Conservation (phyloP, 139 green algal species). For the Chlamydomonas incerta region DNA sequence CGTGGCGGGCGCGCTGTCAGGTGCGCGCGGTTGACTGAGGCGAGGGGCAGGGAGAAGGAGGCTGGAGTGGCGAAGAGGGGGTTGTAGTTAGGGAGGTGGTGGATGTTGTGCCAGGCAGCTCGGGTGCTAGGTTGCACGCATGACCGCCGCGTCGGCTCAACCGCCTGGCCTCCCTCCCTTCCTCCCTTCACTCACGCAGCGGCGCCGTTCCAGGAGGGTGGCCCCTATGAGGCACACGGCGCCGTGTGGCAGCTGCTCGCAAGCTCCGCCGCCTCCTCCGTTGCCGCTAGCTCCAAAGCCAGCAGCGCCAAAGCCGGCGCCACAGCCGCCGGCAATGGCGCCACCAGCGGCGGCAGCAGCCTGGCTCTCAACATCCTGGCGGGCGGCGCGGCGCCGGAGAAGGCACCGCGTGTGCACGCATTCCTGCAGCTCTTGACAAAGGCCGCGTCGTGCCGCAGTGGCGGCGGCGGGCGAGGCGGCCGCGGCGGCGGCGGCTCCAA, state of each 20-base stretch:
- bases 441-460: conserved; percentile 9
- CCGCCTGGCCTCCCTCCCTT: too few species aligned
- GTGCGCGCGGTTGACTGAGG: background rate
- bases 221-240: conserved; percentile 50
- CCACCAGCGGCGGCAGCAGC: background rate
- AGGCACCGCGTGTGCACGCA: conserved; percentile 30
- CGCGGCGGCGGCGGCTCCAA: background rate
- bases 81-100: too few species aligned
- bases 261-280: too few species aligned
- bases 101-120: too few species aligned
- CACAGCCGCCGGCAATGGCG: too few species aligned
- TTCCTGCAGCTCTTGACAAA: conserved; percentile 31
- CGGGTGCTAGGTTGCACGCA: too few species aligned
- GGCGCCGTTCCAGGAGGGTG: background rate
- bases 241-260: conserved; percentile 53
- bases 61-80: background rate
- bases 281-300: too few species aligned
- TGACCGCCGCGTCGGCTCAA: too few species aligned
- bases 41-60: too few species aligned
- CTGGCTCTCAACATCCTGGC: conserved; percentile 21
- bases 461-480: background rate
- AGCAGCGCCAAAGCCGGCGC: too few species aligned
- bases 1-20: conserved; percentile 25
- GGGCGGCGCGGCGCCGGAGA: conserved; percentile 10
- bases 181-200: background rate